Base-by-base conservation (phyloP, 2,329 filamentous ascomycete species). In the Sporothrix dimorphospora region DNA sequence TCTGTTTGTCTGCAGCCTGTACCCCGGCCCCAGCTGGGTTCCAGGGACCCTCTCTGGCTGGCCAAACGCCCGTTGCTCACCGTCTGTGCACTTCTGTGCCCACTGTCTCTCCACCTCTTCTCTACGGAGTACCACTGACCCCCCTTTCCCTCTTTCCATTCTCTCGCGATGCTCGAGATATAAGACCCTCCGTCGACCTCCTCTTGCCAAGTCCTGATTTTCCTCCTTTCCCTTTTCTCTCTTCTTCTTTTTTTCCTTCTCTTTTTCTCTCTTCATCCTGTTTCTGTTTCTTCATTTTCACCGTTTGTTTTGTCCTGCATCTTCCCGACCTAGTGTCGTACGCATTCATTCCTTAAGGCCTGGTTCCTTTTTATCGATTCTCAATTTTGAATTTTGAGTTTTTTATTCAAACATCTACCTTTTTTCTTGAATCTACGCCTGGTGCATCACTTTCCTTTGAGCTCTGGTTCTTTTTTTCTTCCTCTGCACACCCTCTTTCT, bases 361-460 rank as follows among this genome's bases (percentile, higher is more conserved):
- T 78, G 79, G 65, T 79, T 79, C 73, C 71, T 70, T 78, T 78
- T 76, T 24, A 8, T 63, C 68, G 30, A 24, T n/a, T n/a, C 76
- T 73, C 76, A 74, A n/a, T 49, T 69, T 72, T 74, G 76, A 73
- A 74, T 77, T 75, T 77, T 76, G 21, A 53, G 45, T 34, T 30
- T 63, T 34, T 19, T 65, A 47, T 42, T 40, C 45, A 45, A 27
- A 75, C n/a, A n/a, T n/a, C n/a, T n/a, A n/a, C n/a, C n/a, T n/a
- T 78, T 78, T 65, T 75, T 7, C 9, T n/a, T n/a, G n/a, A n/a
- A 2, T 40, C 45, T 73, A 77, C 79, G 83, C 82, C 82, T 81
- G 82, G 83, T 77, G 82, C 82, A 83, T 79, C 47, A 80, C 78
- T 75, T 78, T 81, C 79, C 78, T 79, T 55, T 47, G 71, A 76